Base-by-base conservation (phyloP, 192 early-diverging fungal genomes). In the Chytriomyces hyalinus region DNA sequence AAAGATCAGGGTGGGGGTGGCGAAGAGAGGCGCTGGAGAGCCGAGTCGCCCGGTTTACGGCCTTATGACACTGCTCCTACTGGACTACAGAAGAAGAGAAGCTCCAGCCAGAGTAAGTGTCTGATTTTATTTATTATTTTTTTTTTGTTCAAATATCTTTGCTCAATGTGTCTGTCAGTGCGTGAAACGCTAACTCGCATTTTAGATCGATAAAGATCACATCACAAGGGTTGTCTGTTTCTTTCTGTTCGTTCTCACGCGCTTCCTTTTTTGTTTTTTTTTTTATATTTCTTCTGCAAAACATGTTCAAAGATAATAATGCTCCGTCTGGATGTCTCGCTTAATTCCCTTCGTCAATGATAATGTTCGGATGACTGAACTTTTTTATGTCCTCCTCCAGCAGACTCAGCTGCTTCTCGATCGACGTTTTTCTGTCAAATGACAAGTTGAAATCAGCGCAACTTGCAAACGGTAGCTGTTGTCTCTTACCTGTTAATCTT, bases 331-430 rank as follows among this genome's bases (percentile, higher is more conserved):
- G 26, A 65, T 20, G 11, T 20, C 63, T 13, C 46, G 11, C 8
- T 75, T 45, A 75, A 48, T 66, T 60, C 44, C 73, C 73, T 28
- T 75, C 71, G 50, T 80, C 80, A n/a, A 82, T 66, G 22, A 78
- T 78, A 43, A 83, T 83, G 62, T 83, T 81, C 8, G 80, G 74
- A 68, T 81, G 80, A 15, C 69, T 74, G 71, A 83, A 83, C 51
- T 80, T 82, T 61, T 72, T 70, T 45, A 83, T 83, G 53, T 83
- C 80, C 20, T 77, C 73, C 59, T 83, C 82, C 6, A 83, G 76
- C 43, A 73, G 48, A 53, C 73, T 65, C 6, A 83, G 68, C 22
- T 80, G 82, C 65, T 83, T 81, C 50, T 83, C 82, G 26, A 83
- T 83, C 2, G 75, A 78, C 43, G 70, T 77, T 80, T 83, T 83